Evolutionary conservation across 331 rosid genomes (phyloP), one percentile per base, ranked within the genome.

Genomic region (Dryas integrifolia): DNA sequence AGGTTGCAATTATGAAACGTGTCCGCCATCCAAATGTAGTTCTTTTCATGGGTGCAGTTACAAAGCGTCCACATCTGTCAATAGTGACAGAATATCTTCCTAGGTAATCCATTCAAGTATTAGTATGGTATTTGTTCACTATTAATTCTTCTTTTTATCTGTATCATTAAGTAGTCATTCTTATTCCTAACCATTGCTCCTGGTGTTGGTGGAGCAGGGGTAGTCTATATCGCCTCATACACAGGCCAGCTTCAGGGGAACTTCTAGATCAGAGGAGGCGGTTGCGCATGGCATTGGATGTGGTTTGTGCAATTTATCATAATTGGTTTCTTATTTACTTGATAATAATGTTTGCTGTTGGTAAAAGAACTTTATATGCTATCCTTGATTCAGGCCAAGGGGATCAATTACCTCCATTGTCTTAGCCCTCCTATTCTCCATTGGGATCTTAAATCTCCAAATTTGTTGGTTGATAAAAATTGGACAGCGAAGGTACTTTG

Each of bases 1-100:
- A 95, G 99, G 99, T 95, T 79, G 93, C 99, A 57, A 95, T 95
- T 77, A 92, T 95, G 99, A 95, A 95, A 78, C 96, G 96, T 8
- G 93, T 95, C 12, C 92, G 99, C 66, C 99, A 92, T 87, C 99
- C 98, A 44, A 92, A 92, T 75, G 90, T 95, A 67, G 99, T 95
- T 73, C 98, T 95, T 53, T 95, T 95, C 88, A 95, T 95, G 99
- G 99, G 98, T 41, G 97, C 97, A 21, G 99, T 95, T 65, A 95
- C 99, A 10, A 92, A 87, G 79, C 80, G 91, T 49, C 98, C 99
- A 13, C 85, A 92, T 82, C 84, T 95, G 56, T 95, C 99, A 7
- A 92, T 92, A 66, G 97, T 95, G 79, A 95, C 97, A 30, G 99
- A 95, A 76, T 95, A 92, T 78, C 79, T 95, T 55, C 99, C 96